These are phyloP conservation scores for Castanospermum australe DNA, from an alignment of 306 rosid genomes.

Conservation along the genomic window DNA sequence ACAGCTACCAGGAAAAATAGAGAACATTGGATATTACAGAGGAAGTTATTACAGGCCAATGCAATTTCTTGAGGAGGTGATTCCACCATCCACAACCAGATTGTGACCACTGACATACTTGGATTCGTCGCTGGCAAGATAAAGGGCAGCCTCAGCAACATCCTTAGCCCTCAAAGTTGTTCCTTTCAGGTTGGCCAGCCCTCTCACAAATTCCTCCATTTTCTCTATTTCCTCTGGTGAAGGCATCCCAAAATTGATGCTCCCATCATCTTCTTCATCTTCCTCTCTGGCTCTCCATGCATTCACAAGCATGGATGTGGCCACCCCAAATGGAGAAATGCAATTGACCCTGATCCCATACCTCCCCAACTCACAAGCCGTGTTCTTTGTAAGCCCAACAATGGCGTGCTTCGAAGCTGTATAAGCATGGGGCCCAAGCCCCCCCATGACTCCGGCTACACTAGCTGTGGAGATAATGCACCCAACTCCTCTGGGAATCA, in stretches of 20 bases:
- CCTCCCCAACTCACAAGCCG: conserved; percentile 77
- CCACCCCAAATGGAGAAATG: conserved; percentile 91
- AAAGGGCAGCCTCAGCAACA: conserved; percentile 90
- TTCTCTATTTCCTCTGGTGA: conserved; percentile 58
- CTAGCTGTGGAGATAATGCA: conserved; percentile 76
- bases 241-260: conserved; percentile 50
- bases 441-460: conserved; percentile 78
- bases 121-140: conserved; percentile 91
- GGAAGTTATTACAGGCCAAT: conserved; percentile 55
- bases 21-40: not conserved
- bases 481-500: conserved; percentile 65
- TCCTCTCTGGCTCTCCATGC: conserved; percentile 58
- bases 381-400: conserved; percentile 80
- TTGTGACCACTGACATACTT: conserved; percentile 92
- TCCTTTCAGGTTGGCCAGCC: conserved; percentile 71
- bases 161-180: conserved; percentile 64
- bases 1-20: not conserved
- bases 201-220: conserved; percentile 84
- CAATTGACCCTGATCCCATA: conserved; percentile 82
- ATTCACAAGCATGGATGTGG: conserved; percentile 81
- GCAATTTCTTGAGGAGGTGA: conserved; percentile 78
- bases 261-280: conserved; percentile 13
- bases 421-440: conserved; percentile 89
- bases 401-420: conserved; percentile 94
- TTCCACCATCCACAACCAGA: conserved; percentile 90